A percentile compares a stretch with the other conserved stretches of the same genome.
Evolutionary conservation across 306 rosid species (phyloP).

Genomic region (Quercus bicolor): DNA sequence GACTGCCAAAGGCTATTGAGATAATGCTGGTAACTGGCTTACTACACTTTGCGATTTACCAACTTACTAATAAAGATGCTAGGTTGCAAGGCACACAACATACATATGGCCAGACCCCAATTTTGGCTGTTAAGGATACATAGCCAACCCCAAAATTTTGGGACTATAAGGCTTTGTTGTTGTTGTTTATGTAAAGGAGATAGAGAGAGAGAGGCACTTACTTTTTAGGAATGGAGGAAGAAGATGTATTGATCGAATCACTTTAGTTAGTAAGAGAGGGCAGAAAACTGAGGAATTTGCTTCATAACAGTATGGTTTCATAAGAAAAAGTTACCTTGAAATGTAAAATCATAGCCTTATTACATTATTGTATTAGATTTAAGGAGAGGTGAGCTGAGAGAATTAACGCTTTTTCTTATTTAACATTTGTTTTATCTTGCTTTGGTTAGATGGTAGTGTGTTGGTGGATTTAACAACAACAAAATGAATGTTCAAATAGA

Average conservation of each 20-base stretch:
- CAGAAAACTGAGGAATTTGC: slow-evolving; percentile 8
- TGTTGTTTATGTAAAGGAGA: too few relatives aligned
- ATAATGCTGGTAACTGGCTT: slow-evolving; percentile 78
- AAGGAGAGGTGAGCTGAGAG: background rate
- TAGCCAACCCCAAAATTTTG: background rate
- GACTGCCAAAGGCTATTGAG: slow-evolving; percentile 76
- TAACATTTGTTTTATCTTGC: background rate
- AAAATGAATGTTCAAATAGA: background rate
- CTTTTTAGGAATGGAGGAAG: background rate
- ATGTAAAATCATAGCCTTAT: background rate
- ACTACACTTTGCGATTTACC: background rate
- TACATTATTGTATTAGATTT: background rate
- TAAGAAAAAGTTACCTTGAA: background rate
- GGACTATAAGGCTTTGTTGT: too few relatives aligned
- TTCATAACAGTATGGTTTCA: background rate
- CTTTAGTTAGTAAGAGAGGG: background rate
- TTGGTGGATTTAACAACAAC: background rate
- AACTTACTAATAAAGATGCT: background rate
- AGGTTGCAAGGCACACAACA: too few relatives aligned
- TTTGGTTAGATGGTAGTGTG: background rate
- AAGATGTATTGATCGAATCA: background rate
- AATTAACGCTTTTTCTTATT: background rate
- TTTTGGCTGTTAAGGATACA: background rate
- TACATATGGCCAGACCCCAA: too few relatives aligned
- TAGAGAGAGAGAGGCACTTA: too few relatives aligned